Percentiles rank a stretch among this genome's conserved stretches.
Conservation (phyloP, 306 rosid species). For the Castanea mollissima region DNA sequence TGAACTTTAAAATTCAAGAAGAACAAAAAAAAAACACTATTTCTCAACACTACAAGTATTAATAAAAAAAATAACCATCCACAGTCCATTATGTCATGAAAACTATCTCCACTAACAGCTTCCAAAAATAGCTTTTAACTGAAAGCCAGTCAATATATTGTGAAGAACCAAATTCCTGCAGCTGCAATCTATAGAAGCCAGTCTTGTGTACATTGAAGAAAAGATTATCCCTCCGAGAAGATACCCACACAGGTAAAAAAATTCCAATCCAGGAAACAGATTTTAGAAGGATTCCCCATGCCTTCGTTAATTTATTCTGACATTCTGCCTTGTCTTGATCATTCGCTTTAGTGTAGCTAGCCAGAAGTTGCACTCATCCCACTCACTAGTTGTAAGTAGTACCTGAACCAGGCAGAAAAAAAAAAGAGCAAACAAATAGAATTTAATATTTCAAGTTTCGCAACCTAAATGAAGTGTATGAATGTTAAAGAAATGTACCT, state of each 20-base stretch:
- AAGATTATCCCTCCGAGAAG: slow-evolving; percentile 32
- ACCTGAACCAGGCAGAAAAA: slow-evolving; percentile 41
- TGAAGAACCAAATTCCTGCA: slow-evolving; percentile 52
- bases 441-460: not conserved
- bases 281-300: not conserved
- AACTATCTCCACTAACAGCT: slow-evolving; percentile 59
- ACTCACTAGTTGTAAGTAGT: slow-evolving; percentile 89
- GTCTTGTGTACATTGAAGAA: slow-evolving; percentile 47
- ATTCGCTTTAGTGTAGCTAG: slow-evolving; percentile 92
- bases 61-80: slow-evolving; percentile 39
- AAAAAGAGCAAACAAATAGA: slow-evolving; percentile 20
- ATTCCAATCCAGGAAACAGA: slow-evolving; percentile 25
- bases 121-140: slow-evolving; percentile 32
- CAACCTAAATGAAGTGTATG: not conserved
- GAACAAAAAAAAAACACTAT: slow-evolving; percentile 25
- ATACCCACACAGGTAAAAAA: slow-evolving; percentile 31
- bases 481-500: slow-evolving; percentile 46
- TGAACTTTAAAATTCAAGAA: slow-evolving; percentile 30
- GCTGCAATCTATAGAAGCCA: slow-evolving; percentile 47
- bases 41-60: slow-evolving; percentile 46
- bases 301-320: slow-evolving; percentile 55
- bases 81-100: slow-evolving; percentile 37
- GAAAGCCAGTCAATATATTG: slow-evolving; percentile 48
- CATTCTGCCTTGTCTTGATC: slow-evolving; percentile 95
- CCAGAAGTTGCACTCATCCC: slow-evolving; percentile 99